Percentiles rank a stretch among this genome's conserved stretches.
Conservation (phyloP, 2,329 filamentous ascomycete genomes). For the Leptographium flavum region DNA sequence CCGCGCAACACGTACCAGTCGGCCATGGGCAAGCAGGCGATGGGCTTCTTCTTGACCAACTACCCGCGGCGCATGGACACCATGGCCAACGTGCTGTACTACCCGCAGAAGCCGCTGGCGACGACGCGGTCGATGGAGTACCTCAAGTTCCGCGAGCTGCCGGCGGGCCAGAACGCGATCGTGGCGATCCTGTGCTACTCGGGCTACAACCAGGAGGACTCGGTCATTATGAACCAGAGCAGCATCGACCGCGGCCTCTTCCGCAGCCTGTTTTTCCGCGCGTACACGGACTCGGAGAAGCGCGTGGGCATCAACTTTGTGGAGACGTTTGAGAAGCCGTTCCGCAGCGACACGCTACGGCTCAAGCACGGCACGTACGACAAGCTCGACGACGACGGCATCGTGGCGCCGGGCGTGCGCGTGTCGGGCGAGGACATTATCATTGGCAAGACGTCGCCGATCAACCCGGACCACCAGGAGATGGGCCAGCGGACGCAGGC, state of each 20-base stretch:
- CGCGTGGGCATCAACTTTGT: constrained; percentile 85
- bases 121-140: constrained; percentile 98
- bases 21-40: constrained; percentile 99
- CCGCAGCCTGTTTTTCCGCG: constrained; percentile 93
- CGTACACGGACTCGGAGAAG: constrained; percentile 95
- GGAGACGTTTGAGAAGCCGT: constrained; percentile 92
- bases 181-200: constrained; percentile 96
- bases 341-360: constrained; percentile 71
- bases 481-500: constrained; percentile 80
- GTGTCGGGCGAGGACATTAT: constrained; percentile 98
- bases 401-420: constrained; percentile 83
- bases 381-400: constrained; percentile 92
- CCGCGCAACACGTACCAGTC: constrained; percentile 98
- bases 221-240: constrained; percentile 99
- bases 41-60: constrained; percentile 98
- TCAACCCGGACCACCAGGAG: constrained; percentile 85
- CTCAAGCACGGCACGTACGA: constrained; percentile 94
- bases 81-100: constrained; percentile 98
- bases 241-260: constrained; percentile 96
- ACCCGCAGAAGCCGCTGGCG: constrained; percentile 91
- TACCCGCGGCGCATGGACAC: constrained; percentile 97
- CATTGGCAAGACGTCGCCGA: constrained; percentile 94
- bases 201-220: constrained; percentile 99
- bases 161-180: constrained; percentile 94
- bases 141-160: constrained; percentile 91